These are phyloP conservation scores for Eimeria zaria DNA, from an alignment of 169 alveolate genomes.

Conservation along the genomic window DNA sequence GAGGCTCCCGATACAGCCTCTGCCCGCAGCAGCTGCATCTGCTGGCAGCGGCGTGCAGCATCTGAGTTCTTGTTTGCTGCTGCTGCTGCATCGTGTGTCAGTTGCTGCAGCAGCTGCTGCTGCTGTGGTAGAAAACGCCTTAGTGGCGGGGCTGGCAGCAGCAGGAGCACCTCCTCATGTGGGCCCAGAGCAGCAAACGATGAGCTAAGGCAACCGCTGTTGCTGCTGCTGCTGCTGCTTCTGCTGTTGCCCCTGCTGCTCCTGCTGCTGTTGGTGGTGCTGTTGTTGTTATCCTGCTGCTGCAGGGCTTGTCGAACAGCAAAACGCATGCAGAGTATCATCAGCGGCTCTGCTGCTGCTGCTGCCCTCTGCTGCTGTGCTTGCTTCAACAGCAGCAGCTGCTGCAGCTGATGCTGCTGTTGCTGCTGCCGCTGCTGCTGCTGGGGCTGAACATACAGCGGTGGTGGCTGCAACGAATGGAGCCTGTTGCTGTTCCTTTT, in stretches of 20 bases:
- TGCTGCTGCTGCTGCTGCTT: constrained; percentile 51
- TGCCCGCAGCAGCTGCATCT: constrained; percentile 81
- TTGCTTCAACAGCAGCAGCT: neutral
- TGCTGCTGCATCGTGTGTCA: constrained; percentile 26
- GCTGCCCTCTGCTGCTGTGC: constrained; percentile 22
- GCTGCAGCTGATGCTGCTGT: constrained; percentile 45
- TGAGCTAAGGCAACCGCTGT: neutral
- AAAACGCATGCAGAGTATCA: constrained; percentile 44
- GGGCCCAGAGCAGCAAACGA: constrained; percentile 29
- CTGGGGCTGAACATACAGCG: no score
- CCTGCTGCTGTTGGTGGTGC: constrained; percentile 45
- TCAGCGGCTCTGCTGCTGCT: constrained; percentile 3
- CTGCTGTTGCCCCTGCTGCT: constrained; percentile 27
- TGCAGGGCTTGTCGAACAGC: constrained; percentile 2
- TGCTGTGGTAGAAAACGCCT: constrained; percentile 29
- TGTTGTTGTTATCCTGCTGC: neutral
- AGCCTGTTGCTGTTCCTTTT: neutral
- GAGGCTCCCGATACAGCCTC: constrained; percentile 45
- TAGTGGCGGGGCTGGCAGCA: constrained; percentile 54
- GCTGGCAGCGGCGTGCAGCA: constrained; percentile 15
- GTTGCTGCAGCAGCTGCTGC: constrained; percentile 75
- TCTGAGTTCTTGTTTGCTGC: constrained; percentile 29
- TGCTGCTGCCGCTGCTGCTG: neutral
- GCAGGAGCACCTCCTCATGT: constrained; percentile 17
- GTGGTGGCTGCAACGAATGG: neutral